These are phyloP conservation scores for Thuja plicata DNA, from an alignment of 83 land plant genomes.

Conservation along the genomic window DNA sequence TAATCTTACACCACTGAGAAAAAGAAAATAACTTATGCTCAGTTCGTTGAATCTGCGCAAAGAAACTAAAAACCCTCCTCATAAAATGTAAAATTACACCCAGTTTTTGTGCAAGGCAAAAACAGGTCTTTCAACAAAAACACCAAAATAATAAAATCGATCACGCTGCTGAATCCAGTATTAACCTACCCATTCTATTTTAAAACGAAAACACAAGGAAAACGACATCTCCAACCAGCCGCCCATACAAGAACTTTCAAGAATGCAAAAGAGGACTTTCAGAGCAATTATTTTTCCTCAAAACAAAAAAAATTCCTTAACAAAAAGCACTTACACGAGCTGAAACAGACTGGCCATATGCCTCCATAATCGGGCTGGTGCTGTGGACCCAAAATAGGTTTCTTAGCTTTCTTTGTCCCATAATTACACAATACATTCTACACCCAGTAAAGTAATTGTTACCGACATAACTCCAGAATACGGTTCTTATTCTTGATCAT, in stretches of 20 bases:
- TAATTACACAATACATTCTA: background rate
- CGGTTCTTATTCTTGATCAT: no score
- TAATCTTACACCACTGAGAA: background rate
- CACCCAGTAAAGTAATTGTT: background rate
- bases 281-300: background rate
- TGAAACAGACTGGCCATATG: background rate
- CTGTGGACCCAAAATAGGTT: background rate
- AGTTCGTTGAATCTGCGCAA: background rate
- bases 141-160: background rate
- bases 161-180: background rate
- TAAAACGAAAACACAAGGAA: background rate
- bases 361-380: background rate
- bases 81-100: background rate
- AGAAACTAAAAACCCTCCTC: background rate
- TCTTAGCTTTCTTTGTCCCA: background rate
- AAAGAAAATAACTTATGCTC: background rate
- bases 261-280: background rate
- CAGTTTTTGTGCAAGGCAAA: background rate
- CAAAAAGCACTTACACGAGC: background rate
- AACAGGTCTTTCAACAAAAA: background rate
- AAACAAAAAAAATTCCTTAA: background rate
- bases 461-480: no score
- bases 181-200: background rate
- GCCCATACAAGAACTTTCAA: background rate
- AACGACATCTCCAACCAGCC: background rate